Evolutionary conservation across 768 basidiomycete species (phyloP).

Genomic region (Amanita jacksonii): DNA sequence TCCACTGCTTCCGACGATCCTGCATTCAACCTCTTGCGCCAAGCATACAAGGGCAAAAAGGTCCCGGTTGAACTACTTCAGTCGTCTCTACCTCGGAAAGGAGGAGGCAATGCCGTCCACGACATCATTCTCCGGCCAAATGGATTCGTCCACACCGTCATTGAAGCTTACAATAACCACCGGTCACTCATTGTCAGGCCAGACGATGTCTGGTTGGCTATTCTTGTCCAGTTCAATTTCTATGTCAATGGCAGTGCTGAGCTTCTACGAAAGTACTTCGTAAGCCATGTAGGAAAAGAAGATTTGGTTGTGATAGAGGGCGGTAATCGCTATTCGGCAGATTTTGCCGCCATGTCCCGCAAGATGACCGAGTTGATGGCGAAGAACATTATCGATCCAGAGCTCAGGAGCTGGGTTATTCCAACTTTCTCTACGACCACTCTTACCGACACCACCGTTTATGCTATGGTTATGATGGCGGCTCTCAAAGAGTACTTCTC

Average conservation of each 20-base stretch:
- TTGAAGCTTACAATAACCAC: conserved; percentile 26
- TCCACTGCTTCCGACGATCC: neutral
- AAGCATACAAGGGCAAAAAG: neutral
- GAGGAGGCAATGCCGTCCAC: neutral
- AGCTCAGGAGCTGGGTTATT: conserved; percentile 23
- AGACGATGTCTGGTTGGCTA: conserved; percentile 23
- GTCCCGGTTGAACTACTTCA: neutral
- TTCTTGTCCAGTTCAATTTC: conserved; percentile 22
- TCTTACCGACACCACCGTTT: conserved; percentile 17
- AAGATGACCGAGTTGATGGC: conserved; percentile 12
- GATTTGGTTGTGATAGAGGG: conserved; percentile 14
- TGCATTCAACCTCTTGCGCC: neutral
- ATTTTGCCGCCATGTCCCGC: conserved; percentile 20
- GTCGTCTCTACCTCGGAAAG: neutral
- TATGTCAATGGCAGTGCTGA: conserved; percentile 22
- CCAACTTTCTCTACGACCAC: conserved; percentile 29
- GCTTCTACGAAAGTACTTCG: conserved; percentile 18
- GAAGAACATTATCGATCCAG: conserved; percentile 13
- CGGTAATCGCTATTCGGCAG: conserved; percentile 12
- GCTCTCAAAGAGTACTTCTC: conserved; percentile 22
- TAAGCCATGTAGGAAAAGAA: conserved; percentile 19
- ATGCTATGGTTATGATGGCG: conserved; percentile 25
- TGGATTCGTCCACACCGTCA: conserved; percentile 26
- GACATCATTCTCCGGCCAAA: conserved; percentile 18
- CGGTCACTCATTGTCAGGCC: conserved; percentile 12